Conservation (phyloP, 2,329 filamentous ascomycete species). For the Clarireedia homoeocarpa region DNA sequence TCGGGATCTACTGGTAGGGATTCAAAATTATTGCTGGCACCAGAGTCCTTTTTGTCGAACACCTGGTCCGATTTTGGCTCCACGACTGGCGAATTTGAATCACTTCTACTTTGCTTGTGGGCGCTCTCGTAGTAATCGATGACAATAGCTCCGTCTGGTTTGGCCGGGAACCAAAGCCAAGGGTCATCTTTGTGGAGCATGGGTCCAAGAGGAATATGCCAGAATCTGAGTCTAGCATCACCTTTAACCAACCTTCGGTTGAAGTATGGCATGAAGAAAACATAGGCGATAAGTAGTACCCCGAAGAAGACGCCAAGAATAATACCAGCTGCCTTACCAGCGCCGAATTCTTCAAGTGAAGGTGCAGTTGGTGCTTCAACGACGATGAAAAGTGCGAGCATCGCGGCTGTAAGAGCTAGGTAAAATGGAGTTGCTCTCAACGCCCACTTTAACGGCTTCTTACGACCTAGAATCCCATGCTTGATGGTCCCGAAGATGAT, state of each 20-base stretch:
- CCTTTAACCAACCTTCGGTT: constrained; percentile 25
- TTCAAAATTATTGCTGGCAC: not conserved
- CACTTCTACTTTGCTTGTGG: not conserved
- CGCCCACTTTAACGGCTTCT: constrained; percentile 64
- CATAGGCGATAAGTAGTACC: constrained; percentile 15
- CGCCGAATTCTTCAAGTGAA: constrained; percentile 29
- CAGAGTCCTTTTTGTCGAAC: not conserved
- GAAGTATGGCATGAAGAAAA: constrained; percentile 33
- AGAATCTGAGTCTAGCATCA: constrained; percentile 28
- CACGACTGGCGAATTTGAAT: not conserved
- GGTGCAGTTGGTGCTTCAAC: constrained; percentile 16
- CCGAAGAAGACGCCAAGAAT: constrained; percentile 22
- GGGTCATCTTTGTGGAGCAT: constrained; percentile 27
- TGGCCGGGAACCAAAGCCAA: constrained; percentile 21
- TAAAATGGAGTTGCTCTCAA: constrained; percentile 67
- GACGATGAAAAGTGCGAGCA: constrained; percentile 22
- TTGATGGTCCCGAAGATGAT: constrained; percentile 69
- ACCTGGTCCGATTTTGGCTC: not conserved
- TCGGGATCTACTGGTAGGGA: not conserved
- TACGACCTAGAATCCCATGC: constrained; percentile 60
- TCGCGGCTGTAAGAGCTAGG: constrained; percentile 36
- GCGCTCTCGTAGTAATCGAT: constrained; percentile 9
- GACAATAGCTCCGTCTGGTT: constrained; percentile 20
- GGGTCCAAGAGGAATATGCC: constrained; percentile 29
- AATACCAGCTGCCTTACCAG: constrained; percentile 27